Evolutionary conservation across 1,139 yeast species (phyloP).

Genomic region (Geotrichum fermentans): DNA sequence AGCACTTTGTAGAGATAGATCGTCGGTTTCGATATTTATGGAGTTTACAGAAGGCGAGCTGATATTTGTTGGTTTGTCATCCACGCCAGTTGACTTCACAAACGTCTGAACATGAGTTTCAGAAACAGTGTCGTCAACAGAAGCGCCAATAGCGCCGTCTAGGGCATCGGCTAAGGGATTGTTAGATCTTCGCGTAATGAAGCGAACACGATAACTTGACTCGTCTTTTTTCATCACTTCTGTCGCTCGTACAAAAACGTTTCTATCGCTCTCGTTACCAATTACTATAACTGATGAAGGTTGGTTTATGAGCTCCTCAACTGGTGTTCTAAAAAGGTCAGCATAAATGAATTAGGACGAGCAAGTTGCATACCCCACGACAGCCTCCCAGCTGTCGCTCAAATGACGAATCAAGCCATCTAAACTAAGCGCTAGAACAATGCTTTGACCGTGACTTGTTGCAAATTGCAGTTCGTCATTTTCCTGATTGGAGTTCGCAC

Average conservation of each 20-base stretch:
- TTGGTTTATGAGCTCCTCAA: constrained; percentile 44
- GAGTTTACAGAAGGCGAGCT: too few relatives aligned
- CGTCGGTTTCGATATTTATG: too few relatives aligned
- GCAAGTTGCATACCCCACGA: constrained; percentile 43
- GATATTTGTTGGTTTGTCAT: too few relatives aligned
- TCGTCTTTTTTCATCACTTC: constrained; percentile 71
- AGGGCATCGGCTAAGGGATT: too few relatives aligned
- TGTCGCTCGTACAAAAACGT: constrained; percentile 66
- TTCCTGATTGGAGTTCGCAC: neutral
- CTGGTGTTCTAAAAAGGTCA: constrained; percentile 5
- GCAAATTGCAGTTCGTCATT: constrained; percentile 41
- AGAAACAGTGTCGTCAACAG: too few relatives aligned
- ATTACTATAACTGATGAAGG: constrained; percentile 51
- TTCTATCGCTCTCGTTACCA: constrained; percentile 61
- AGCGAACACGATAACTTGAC: constrained; percentile 70
- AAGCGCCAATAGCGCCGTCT: too few relatives aligned
- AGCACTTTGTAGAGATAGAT: neutral
- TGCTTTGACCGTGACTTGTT: constrained; percentile 64
- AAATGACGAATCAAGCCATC: constrained; percentile 70
- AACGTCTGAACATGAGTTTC: too few relatives aligned
- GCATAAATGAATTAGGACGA: neutral
- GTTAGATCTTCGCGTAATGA: constrained; percentile 35
- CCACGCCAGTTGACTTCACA: too few relatives aligned
- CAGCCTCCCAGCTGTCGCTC: constrained; percentile 68
- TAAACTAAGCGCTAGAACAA: constrained; percentile 75